Base-by-base conservation (phyloP, 2,329 filamentous ascomycete species). In the Talaromyces albobiverticillius region DNA sequence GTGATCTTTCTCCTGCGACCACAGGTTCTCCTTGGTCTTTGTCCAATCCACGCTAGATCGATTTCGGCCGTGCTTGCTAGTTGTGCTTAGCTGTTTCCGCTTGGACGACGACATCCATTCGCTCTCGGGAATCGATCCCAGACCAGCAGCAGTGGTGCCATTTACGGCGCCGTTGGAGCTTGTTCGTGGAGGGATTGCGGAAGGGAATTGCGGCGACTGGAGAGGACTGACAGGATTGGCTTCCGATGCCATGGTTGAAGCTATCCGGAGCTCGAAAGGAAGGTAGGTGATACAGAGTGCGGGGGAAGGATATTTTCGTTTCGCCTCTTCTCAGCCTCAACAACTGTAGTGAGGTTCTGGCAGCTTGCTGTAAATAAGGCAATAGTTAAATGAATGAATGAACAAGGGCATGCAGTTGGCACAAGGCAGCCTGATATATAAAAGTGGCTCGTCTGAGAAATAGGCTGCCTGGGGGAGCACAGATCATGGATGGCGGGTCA, bases 101-200 rank as follows among this genome's bases (percentile, higher is more conserved):
- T 59, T 56, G 61, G 60, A 73, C 60, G 79, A 75, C 56, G 73
- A 71, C 50, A 84, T 75, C 85, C 82, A 86, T 72, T 85, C 78
- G 53, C 77, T 77, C 66, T 89, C 86, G 20, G 82, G 71, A 22
- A 88, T 77, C 32, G 82, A 76, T 18, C 74, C 77, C 20, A 85
- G 70, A 23, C 79, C 73, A 32, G 76, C 67, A 54, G 34, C 20
- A 31, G 62, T 63, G 51, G 55, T 51, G 29, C 62, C 60, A 62
- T 69, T 72, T 58, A 64, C 60, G 58, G 79, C 76, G 59, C 79
- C 78, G 54, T 82, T 84, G 1, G 86, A 89, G 53, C 88, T 90
- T 43, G 85, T 90, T 59, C 88, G 82, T 3, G 86, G 85, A 18
- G 89, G 88, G 53, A 91, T 90, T 34, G 80, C 78, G 68, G 83